Conservation (phyloP, 208 protist genomes). For the Novymonas esmeraldas region DNA sequence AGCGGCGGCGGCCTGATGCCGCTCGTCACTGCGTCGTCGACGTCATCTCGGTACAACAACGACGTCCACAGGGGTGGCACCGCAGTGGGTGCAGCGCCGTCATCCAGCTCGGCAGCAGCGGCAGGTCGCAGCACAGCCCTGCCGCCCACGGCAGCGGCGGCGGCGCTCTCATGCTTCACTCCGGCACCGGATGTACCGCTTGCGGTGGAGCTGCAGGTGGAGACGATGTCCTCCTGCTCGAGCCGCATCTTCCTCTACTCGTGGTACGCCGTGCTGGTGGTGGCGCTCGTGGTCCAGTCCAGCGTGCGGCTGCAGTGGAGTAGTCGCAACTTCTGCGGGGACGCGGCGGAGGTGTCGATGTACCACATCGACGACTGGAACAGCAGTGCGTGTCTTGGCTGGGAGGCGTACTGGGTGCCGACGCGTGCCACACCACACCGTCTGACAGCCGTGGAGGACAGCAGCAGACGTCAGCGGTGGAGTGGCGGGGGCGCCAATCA, state of each 20-base stretch:
- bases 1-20: too few species aligned
- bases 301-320: slow-evolving; percentile 69
- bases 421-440: background rate
- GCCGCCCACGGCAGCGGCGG: too few species aligned
- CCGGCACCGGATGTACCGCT: background rate
- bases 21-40: too few species aligned
- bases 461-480: background rate
- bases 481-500: background rate
- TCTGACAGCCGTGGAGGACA: too few species aligned
- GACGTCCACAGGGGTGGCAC: too few species aligned
- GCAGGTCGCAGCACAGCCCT: too few species aligned
- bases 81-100: too few species aligned
- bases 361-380: slow-evolving; percentile 56
- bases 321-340: slow-evolving; percentile 61
- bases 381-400: slow-evolving; percentile 38
- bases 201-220: slow-evolving; percentile 72
- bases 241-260: slow-evolving; percentile 59
- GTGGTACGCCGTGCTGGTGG: slow-evolving; percentile 68
- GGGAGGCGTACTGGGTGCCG: slow-evolving; percentile 34
- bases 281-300: slow-evolving; percentile 61
- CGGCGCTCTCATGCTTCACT: background rate
- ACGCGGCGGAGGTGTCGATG: slow-evolving; percentile 34
- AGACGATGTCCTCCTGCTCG: slow-evolving; percentile 64
- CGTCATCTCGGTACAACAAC: too few species aligned
- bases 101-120: too few species aligned